Conservation (phyloP, 208 protist genomes). For the Histomonas meleagridis region DNA sequence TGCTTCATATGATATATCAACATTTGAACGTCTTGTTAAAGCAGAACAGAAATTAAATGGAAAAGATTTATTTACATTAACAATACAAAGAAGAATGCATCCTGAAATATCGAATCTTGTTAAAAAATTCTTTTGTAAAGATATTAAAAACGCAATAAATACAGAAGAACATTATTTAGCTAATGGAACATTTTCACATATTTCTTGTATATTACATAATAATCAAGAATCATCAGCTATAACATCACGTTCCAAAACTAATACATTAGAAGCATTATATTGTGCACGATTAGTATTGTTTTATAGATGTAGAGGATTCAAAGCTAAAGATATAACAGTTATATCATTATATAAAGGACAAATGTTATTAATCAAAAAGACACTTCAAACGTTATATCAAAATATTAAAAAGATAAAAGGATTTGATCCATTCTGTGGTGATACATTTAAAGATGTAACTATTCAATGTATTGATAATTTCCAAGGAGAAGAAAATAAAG, state of each 20-base stretch:
- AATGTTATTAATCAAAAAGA: not conserved
- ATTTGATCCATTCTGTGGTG: not conserved
- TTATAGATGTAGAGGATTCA: not conserved
- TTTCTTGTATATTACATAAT: not conserved
- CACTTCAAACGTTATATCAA: not conserved
- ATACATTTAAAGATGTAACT: not conserved
- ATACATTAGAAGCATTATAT: not conserved
- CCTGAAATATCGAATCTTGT: not conserved
- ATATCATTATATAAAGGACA: slow-evolving; percentile 20
- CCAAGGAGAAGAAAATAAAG: slow-evolving; percentile 34
- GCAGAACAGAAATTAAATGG: not conserved
- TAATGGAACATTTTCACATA: not conserved
- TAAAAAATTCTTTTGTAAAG: not conserved
- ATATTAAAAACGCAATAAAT: not conserved
- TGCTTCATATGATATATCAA: not conserved
- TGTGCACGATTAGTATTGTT: not conserved
- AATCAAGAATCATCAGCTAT: not conserved
- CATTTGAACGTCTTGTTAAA: not conserved
- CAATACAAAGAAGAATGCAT: slow-evolving; percentile 19
- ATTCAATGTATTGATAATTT: not conserved
- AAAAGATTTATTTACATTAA: not conserved
- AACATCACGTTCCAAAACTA: not conserved
- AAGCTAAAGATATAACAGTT: not conserved
- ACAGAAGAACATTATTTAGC: not conserved
- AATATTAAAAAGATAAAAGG: not conserved